phyloP scores from a whole-genome alignment of 768 basidiomycete genomes.

The Lactifluus subvellereus region DNA sequence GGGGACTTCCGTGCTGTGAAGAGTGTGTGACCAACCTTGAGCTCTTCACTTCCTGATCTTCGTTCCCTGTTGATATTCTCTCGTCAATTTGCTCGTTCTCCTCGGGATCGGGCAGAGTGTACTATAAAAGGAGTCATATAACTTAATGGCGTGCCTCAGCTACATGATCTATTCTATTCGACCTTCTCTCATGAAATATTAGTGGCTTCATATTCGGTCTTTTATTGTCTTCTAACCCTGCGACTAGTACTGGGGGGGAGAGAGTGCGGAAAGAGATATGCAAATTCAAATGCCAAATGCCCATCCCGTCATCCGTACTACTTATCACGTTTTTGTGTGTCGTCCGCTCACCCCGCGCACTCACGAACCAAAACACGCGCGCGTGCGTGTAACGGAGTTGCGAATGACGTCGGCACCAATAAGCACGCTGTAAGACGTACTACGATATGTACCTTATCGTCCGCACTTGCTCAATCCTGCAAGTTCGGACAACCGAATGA shows the following conservation, averaged over 20 bases:
- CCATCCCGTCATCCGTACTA: too few species aligned
- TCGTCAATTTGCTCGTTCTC: neutral
- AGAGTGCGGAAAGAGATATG: neutral
- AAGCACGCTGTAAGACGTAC: too few species aligned
- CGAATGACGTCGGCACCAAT: too few species aligned
- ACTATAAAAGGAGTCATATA: neutral
- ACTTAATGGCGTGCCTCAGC: neutral
- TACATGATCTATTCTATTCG: neutral
- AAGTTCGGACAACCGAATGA: too few species aligned
- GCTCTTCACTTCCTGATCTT: neutral
- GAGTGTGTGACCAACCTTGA: neutral
- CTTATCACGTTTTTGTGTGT: neutral
- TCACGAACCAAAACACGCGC: neutral
- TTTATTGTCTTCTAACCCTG: neutral
- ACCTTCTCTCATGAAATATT: neutral
- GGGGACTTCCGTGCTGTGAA: conserved; percentile 13
- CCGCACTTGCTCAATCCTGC: too few species aligned
- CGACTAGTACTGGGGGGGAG: neutral
- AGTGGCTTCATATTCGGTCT: neutral
- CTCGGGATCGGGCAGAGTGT: neutral
- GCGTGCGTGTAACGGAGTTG: too few species aligned
- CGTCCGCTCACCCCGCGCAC: neutral
- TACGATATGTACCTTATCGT: too few species aligned
- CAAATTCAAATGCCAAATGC: neutral
- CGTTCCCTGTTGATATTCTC: neutral